Conservation (phyloP, 139 green algal species). For the Tetradesmus obliquus region DNA sequence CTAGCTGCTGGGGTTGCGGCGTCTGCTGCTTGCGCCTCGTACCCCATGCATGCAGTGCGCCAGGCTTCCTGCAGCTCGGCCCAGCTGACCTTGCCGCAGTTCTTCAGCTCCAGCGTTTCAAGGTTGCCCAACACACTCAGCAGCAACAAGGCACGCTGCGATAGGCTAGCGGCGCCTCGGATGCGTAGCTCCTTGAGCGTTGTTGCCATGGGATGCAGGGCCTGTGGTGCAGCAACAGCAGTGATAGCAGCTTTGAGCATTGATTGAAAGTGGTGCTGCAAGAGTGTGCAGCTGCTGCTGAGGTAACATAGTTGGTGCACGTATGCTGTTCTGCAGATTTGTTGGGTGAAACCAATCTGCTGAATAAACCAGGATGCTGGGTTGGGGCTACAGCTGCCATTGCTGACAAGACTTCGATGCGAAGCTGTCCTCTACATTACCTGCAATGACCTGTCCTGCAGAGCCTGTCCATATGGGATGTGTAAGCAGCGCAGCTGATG, state of each 20-base stretch:
- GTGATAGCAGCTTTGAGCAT: not conserved
- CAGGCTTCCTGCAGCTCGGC: constrained; percentile 42
- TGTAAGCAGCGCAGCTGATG: constrained; percentile 30
- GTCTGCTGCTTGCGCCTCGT: constrained; percentile 4
- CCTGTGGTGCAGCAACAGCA: not conserved
- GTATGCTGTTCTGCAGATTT: not conserved
- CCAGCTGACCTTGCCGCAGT: constrained; percentile 45
- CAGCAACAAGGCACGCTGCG: not conserved
- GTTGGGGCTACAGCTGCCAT: too few relatives aligned
- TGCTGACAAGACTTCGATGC: too few relatives aligned
- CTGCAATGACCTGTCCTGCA: constrained; percentile 38
- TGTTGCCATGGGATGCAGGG: constrained; percentile 1
- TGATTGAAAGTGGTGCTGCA: not conserved
- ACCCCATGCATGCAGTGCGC: constrained; percentile 8
- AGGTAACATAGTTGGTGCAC: too few relatives aligned
- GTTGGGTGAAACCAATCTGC: not conserved
- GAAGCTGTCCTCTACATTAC: not conserved
- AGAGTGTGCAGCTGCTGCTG: not conserved
- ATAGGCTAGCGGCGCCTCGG: not conserved
- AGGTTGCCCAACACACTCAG: constrained; percentile 31
- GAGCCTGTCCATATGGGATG: constrained; percentile 30
- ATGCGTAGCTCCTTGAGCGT: constrained; percentile 31
- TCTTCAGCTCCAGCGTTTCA: constrained; percentile 29
- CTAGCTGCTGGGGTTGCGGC: not conserved
- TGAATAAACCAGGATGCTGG: too few relatives aligned